Conservation (phyloP, 345 rosid genomes). For the Linum tenue region DNA sequence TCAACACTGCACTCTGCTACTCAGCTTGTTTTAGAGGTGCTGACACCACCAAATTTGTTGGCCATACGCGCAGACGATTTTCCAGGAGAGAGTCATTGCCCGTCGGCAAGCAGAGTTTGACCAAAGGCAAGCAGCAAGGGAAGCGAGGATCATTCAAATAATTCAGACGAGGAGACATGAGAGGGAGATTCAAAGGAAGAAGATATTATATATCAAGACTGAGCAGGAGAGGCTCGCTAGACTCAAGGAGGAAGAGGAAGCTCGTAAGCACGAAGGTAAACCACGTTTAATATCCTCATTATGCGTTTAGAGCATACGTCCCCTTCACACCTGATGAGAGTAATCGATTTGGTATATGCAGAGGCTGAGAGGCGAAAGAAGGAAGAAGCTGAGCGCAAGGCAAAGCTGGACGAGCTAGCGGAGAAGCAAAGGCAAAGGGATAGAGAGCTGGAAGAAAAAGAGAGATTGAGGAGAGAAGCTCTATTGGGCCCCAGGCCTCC, state of each 20-base stretch:
- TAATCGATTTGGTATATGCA: slow-evolving; percentile 17
- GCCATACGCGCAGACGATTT: slow-evolving; percentile 36
- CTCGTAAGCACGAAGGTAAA: slow-evolving; percentile 65
- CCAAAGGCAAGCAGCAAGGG: slow-evolving; percentile 49
- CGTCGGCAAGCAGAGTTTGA: slow-evolving; percentile 71
- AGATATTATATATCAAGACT: slow-evolving; percentile 44
- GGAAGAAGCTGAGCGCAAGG: slow-evolving; percentile 74
- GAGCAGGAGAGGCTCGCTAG: slow-evolving; percentile 65
- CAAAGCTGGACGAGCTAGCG: slow-evolving; percentile 80
- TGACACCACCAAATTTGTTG: not conserved
- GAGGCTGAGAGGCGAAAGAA: slow-evolving; percentile 74
- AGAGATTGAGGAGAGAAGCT: slow-evolving; percentile 47
- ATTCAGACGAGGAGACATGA: slow-evolving; percentile 57
- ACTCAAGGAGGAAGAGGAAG: slow-evolving; percentile 81
- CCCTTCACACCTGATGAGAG: no score
- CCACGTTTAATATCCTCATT: no score
- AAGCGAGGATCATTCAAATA: slow-evolving; percentile 63
- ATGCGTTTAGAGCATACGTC: no score
- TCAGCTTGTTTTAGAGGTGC: not conserved
- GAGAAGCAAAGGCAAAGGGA: slow-evolving; percentile 91
- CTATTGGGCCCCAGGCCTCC: slow-evolving; percentile 30
- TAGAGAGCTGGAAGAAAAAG: slow-evolving; percentile 73
- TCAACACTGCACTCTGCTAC: not conserved
- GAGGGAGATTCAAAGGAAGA: slow-evolving; percentile 66
- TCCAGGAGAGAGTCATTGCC: slow-evolving; percentile 61